Conservation (phyloP, 257 asterid genomes). For the Ophiorrhiza pumila region DNA sequence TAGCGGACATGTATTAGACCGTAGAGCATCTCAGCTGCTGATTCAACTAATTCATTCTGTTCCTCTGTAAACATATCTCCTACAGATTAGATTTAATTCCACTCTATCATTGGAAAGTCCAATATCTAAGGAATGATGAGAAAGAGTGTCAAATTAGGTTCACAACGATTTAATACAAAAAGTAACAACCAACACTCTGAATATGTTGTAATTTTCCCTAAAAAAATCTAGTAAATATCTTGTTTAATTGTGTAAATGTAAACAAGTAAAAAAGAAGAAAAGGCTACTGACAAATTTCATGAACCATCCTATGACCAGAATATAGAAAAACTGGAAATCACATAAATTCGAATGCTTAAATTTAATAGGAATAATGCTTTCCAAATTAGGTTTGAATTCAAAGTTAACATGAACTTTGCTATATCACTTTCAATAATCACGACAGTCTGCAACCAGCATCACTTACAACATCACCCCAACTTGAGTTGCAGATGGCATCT, state of each 20-base stretch:
- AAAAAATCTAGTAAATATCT: not conserved
- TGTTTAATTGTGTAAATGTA: not conserved
- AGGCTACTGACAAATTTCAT: not conserved
- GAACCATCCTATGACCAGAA: not conserved
- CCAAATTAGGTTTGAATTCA: not conserved
- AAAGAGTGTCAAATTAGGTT: not conserved
- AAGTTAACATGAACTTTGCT: not conserved
- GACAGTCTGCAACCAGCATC: not conserved
- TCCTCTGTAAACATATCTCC: slow-evolving; percentile 58
- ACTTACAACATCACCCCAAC: not conserved
- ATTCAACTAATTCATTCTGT: slow-evolving; percentile 58
- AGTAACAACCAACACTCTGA: not conserved
- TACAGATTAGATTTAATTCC: slow-evolving; percentile 37
- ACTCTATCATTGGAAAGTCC: slow-evolving; percentile 15
- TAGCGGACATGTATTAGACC: slow-evolving; percentile 62
- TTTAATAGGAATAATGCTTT: not conserved
- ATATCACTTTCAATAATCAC: not conserved
- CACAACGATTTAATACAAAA: not conserved
- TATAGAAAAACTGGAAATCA: not conserved
- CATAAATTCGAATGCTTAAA: not conserved
- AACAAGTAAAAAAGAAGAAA: not conserved
- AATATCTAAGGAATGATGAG: slow-evolving; percentile 11
- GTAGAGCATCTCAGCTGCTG: slow-evolving; percentile 66
- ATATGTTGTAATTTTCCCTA: not conserved
- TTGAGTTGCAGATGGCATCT: not conserved